Evolutionary conservation across 306 rosid genomes (phyloP), one percentile per base, ranked within the genome.

Genomic region (Inga oerstediana): DNA sequence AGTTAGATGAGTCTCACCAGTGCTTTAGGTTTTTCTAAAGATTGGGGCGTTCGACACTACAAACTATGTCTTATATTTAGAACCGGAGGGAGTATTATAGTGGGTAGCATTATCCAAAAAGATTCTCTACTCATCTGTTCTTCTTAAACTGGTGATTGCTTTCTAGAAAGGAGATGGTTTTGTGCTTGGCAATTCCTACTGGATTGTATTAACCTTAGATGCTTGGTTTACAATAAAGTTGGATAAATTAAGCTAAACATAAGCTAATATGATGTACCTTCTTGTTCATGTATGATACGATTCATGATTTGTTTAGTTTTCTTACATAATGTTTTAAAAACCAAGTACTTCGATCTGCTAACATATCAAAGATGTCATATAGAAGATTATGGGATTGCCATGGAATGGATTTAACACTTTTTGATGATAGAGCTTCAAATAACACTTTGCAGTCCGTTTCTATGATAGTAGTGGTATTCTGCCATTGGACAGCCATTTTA

Each of bases 81-180:
- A n/a, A n/a, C n/a, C n/a, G n/a, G n/a, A n/a, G n/a, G n/a, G n/a
- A n/a, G n/a, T n/a, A 32, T 27, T 27, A 22, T 72, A 27, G 37
- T 59, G 80, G 80, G 19, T 17, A 62, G 72, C 58, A 41, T 64
- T 77, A 44, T 45, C 61, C 32, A 20, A 56, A 56, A 37, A 54
- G 51, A 76, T 56, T 56, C 51, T 49, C 19, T 14, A 22, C 34
- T 46, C 49, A 32, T 4, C 62, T 49, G 44, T 27, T 30, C 43
- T 35, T 74, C 17, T 49, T 32, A 48, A 48, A 27, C 13, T 54
- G 35, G 51, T 43, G 66, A 74, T 37, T 58, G 51, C 56, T 59
- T 58, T 58, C 43, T 56, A n/a, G 56, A 56, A 52, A 75, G 32
- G 30, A 27, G 30, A 56, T 54, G 48, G 30, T 32, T 15, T 27